Conservation (phyloP, 1,284 basidiomycete genomes). For the Cryptococcus sp. region DNA sequence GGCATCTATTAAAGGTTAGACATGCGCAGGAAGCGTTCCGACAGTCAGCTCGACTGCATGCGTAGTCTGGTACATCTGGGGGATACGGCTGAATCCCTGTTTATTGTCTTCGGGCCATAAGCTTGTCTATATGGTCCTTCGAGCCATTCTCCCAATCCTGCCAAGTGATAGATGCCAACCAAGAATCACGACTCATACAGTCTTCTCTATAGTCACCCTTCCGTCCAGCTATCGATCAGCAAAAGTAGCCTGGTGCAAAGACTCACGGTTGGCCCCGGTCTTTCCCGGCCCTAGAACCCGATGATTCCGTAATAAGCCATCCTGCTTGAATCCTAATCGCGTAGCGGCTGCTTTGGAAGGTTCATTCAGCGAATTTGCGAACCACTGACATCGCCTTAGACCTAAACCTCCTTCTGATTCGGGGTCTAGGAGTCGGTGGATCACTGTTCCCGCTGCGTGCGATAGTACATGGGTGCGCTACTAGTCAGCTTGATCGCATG, state of each 20-base stretch:
- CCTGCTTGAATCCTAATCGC: constrained; percentile 23
- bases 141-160: constrained; percentile 28
- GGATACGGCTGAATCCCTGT: too few relatives aligned
- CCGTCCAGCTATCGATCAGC: constrained; percentile 14
- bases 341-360: constrained; percentile 13
- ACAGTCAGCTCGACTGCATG: too few relatives aligned
- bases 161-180: constrained; percentile 24
- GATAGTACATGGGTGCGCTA: constrained; percentile 28
- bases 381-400: constrained; percentile 29
- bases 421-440: constrained; percentile 25
- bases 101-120: constrained; percentile 19
- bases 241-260: background rate
- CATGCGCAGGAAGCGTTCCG: too few relatives aligned
- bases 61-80: too few relatives aligned
- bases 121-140: constrained; percentile 21
- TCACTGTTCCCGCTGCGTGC: constrained; percentile 22
- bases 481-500: background rate
- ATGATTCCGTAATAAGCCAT: constrained; percentile 21
- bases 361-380: constrained; percentile 21
- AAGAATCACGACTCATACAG: constrained; percentile 21
- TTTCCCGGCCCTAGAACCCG: constrained; percentile 18
- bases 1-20: too few relatives aligned
- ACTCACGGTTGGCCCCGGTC: constrained; percentile 19
- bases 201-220: constrained; percentile 18
- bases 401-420: constrained; percentile 25